Evolutionary conservation across 306 rosid species (phyloP).

Genomic region (Alnus glutinosa): DNA sequence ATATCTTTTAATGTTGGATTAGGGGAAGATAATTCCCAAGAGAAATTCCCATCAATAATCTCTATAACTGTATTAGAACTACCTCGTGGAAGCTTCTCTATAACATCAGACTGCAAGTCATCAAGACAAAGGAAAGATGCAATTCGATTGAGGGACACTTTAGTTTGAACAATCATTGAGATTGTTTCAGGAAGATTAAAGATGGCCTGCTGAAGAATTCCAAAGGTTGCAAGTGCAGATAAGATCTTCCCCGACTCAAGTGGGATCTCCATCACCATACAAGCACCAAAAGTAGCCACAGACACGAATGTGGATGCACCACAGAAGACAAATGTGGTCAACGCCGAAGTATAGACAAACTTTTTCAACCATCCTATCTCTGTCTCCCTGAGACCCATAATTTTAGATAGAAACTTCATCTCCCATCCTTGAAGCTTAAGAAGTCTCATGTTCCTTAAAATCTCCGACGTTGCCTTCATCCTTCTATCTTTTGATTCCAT

Average conservation of each 20-base stretch:
- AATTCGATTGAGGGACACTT: slow-evolving; percentile 17
- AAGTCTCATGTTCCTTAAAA: slow-evolving; percentile 26
- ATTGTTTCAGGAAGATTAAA: neutral
- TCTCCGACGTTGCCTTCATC: slow-evolving; percentile 28
- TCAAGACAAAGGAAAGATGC: slow-evolving; percentile 1
- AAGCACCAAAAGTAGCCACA: slow-evolving; percentile 22
- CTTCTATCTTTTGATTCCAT: slow-evolving; percentile 24
- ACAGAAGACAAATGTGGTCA: slow-evolving; percentile 11
- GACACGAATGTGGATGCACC: slow-evolving; percentile 18
- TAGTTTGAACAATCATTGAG: slow-evolving; percentile 12
- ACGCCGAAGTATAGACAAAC: neutral
- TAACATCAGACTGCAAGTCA: slow-evolving; percentile 1
- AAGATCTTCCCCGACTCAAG: slow-evolving; percentile 21
- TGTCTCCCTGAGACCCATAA: neutral
- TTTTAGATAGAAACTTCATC: slow-evolving; percentile 20
- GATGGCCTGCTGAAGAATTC: slow-evolving; percentile 13
- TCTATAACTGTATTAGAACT: neutral
- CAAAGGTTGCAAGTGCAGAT: slow-evolving; percentile 19
- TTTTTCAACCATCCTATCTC: slow-evolving; percentile 23
- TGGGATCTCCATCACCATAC: slow-evolving; percentile 14
- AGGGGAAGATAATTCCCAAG: slow-evolving; percentile 2
- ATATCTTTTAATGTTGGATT: neutral
- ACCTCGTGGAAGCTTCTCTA: neutral
- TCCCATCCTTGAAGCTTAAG: slow-evolving; percentile 34
- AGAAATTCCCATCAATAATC: neutral